Conservation (phyloP, 1,284 basidiomycete genomes). For the Exobasidium cylindrosporum region DNA sequence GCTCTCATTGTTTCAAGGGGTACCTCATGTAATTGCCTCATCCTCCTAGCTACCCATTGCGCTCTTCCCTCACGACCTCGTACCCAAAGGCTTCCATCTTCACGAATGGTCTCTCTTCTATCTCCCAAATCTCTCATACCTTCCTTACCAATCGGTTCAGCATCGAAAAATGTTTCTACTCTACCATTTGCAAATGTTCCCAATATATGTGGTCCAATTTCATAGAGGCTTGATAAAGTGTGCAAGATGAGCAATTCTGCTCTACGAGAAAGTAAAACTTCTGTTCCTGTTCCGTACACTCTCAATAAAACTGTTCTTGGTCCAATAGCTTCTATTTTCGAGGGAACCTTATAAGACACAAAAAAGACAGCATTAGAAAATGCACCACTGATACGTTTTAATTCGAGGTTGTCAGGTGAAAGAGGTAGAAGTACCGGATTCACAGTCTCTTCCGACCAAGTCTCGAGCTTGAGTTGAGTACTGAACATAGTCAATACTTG, state of each 20-base stretch:
- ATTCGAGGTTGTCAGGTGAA: conserved; percentile 21
- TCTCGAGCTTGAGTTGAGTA: conserved; percentile 31
- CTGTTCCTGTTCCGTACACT: conserved; percentile 49
- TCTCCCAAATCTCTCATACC: conserved; percentile 48
- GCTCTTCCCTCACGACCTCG: conserved; percentile 42
- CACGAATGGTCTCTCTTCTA: conserved; percentile 28
- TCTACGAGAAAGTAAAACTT: conserved; percentile 45
- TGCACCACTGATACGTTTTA: conserved; percentile 49
- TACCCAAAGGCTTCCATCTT: conserved; percentile 29
- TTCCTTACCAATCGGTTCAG: conserved; percentile 44
- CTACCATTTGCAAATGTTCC: conserved; percentile 54
- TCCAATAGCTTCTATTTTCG: background rate
- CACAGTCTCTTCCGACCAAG: conserved; percentile 39
- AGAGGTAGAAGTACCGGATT: conserved; percentile 34
- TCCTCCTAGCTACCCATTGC: conserved; percentile 51
- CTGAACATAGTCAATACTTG: conserved; percentile 42
- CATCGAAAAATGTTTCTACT: conserved; percentile 50
- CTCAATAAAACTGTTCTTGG: conserved; percentile 42
- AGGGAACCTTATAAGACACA: conserved; percentile 33
- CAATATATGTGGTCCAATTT: conserved; percentile 53
- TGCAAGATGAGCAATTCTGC: conserved; percentile 52
- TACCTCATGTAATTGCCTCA: conserved; percentile 54
- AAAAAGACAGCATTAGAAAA: conserved; percentile 54
- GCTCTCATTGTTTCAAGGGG: conserved; percentile 51
- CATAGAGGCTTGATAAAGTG: conserved; percentile 51